Evolutionary conservation across 192 early-diverging fungal genomes (phyloP).

Genomic region (Coemansia sp.): DNA sequence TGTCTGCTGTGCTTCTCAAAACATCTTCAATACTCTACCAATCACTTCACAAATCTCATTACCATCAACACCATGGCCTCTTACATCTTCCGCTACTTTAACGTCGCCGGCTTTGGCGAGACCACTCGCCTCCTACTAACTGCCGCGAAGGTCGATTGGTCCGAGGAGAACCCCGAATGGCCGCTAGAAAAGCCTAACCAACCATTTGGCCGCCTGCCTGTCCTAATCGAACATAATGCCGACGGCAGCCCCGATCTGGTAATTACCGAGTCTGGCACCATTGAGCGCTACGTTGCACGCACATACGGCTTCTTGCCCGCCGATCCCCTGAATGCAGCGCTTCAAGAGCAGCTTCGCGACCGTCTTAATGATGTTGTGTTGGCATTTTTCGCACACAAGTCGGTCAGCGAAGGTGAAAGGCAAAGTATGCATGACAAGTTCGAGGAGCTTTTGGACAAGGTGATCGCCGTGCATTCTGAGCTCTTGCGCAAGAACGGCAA

Average conservation of each 20-base stretch:
- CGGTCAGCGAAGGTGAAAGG: background rate
- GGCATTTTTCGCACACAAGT: background rate
- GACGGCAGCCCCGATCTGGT: conserved; percentile 28
- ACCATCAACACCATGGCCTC: background rate
- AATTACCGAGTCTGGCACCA: conserved; percentile 50
- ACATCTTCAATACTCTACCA: background rate
- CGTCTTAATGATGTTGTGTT: conserved; percentile 7
- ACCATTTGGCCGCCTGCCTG: conserved; percentile 41
- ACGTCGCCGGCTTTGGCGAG: conserved; percentile 26
- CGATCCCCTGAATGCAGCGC: conserved; percentile 32
- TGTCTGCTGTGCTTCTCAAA: background rate
- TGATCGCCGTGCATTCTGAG: conserved; percentile 37
- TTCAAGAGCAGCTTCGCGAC: conserved; percentile 27
- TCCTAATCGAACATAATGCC: conserved; percentile 24
- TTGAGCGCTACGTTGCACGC: conserved; percentile 58
- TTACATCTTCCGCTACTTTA: conserved; percentile 43
- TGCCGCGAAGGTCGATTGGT: conserved; percentile 43
- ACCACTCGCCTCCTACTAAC: conserved; percentile 39
- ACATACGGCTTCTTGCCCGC: conserved; percentile 52
- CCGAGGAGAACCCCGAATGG: conserved; percentile 33
- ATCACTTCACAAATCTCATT: background rate
- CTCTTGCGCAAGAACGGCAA: conserved; percentile 56
- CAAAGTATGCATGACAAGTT: conserved; percentile 6
- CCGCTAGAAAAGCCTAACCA: conserved; percentile 30
- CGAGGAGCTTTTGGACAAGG: conserved; percentile 19